Percentiles rank a stretch among this genome's conserved stretches.
phyloP scores from a whole-genome alignment of 2,329 filamentous ascomycete genomes.

The Tolypocladium capitatum region DNA sequence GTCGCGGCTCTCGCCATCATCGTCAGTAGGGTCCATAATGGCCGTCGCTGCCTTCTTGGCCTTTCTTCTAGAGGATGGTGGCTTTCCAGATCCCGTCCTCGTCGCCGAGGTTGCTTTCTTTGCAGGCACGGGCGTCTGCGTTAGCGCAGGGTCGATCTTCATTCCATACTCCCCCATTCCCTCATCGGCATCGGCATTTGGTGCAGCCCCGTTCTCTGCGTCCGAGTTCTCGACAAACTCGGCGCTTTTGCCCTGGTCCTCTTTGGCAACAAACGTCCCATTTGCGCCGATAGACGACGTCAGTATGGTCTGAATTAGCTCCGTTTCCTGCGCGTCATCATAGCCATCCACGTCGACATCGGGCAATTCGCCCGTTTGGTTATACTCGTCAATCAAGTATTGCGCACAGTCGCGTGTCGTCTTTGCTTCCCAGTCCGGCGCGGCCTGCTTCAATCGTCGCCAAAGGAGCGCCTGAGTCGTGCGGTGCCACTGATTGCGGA shows the following conservation, averaged over 20 bases:
- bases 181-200: constrained; percentile 6
- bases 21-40: constrained; percentile 18
- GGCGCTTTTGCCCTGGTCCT: constrained; percentile 7
- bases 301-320: constrained; percentile 13
- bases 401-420: constrained; percentile 21
- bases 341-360: constrained; percentile 16
- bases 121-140: constrained; percentile 6
- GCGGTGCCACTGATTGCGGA: constrained; percentile 25
- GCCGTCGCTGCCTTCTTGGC: constrained; percentile 10
- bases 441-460: constrained; percentile 22
- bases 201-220: constrained; percentile 7
- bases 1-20: constrained; percentile 4
- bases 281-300: neutral
- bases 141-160: constrained; percentile 18
- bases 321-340: constrained; percentile 20
- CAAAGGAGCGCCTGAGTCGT: constrained; percentile 24
- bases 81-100: constrained; percentile 9
- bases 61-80: constrained; percentile 9
- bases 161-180: constrained; percentile 13
- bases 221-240: constrained; percentile 18
- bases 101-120: constrained; percentile 15
- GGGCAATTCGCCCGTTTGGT: constrained; percentile 19
- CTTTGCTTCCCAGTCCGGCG: constrained; percentile 18
- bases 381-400: constrained; percentile 20
- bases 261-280: neutral